Conservation (phyloP, 352 stramenopile species). For the Phytophthora fragariae region DNA sequence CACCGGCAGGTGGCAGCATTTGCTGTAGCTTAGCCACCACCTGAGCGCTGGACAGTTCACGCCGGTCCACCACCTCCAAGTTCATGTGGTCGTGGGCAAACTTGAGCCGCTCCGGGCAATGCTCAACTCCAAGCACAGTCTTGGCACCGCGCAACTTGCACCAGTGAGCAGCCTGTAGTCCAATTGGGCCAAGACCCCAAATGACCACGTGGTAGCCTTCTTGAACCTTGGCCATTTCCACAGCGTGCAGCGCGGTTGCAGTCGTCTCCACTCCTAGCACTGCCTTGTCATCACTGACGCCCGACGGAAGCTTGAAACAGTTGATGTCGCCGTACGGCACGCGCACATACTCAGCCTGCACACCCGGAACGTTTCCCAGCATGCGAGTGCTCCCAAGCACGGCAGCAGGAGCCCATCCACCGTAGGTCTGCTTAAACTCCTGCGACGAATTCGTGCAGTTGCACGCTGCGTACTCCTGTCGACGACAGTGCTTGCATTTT, state of each 20-base stretch:
- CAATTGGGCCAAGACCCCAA: conserved; percentile 74
- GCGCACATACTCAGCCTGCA: conserved; percentile 78
- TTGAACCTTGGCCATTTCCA: conserved; percentile 61
- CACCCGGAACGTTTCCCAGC: conserved; percentile 66
- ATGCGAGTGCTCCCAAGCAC: conserved; percentile 66
- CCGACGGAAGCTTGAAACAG: conserved; percentile 67
- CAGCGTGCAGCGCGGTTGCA: conserved; percentile 63
- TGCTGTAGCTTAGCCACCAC: conserved; percentile 58
- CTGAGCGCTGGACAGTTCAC: conserved; percentile 51
- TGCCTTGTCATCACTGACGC: conserved; percentile 68
- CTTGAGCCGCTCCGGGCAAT: conserved; percentile 56
- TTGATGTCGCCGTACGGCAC: conserved; percentile 80
- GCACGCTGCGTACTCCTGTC: conserved; percentile 69
- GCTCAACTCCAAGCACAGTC: conserved; percentile 65
- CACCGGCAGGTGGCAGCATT: conserved; percentile 58
- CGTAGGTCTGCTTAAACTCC: conserved; percentile 72
- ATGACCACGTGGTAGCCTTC: conserved; percentile 62
- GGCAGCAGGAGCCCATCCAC: conserved; percentile 66
- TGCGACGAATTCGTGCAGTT: conserved; percentile 78
- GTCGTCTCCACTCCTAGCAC: conserved; percentile 72
- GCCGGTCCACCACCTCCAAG: conserved; percentile 70
- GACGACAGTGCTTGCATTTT: conserved; percentile 70
- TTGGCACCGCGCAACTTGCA: conserved; percentile 72
- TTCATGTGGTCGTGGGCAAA: conserved; percentile 67
- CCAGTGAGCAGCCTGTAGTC: conserved; percentile 64